These are phyloP conservation scores for Chrysoporthe deuterocubensis DNA, from an alignment of 2,329 filamentous ascomycete species.

Conservation along the genomic window DNA sequence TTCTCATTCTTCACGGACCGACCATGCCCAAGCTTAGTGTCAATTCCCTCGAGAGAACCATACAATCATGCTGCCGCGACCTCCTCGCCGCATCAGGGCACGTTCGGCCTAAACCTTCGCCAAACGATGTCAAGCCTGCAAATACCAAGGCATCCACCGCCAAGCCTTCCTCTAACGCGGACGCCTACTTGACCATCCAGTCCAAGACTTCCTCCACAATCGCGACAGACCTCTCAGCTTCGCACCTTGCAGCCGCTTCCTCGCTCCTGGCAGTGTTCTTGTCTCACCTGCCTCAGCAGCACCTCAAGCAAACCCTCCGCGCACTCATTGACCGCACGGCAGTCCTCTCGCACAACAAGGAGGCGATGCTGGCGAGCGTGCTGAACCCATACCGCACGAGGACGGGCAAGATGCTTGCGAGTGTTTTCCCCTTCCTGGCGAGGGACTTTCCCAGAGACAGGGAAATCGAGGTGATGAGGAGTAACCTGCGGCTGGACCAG, in stretches of 20 bases:
- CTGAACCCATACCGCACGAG: conserved; percentile 74
- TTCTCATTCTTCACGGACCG: conserved; percentile 67
- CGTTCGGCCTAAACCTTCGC: conserved; percentile 19
- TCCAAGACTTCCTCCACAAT: conserved; percentile 32
- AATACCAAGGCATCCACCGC: conserved; percentile 37
- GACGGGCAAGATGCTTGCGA: conserved; percentile 68
- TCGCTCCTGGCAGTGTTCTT: conserved; percentile 67
- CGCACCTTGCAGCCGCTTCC: conserved; percentile 61
- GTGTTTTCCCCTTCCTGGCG: conserved; percentile 79
- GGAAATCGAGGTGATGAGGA: conserved; percentile 72
- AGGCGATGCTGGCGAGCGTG: conserved; percentile 80
- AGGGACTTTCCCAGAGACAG: conserved; percentile 65
- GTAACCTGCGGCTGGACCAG: conserved; percentile 54
- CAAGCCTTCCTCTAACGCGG: conserved; percentile 64
- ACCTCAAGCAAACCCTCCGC: conserved; percentile 72
- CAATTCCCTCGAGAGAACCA: conserved; percentile 62
- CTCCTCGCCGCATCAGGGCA: conserved; percentile 61
- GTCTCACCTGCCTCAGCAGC: conserved; percentile 64
- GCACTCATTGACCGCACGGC: conserved; percentile 80
- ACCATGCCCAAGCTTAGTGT: conserved; percentile 69
- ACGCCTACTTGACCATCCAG: conserved; percentile 66
- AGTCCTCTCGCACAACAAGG: conserved; percentile 69
- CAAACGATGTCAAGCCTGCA: conserved; percentile 32
- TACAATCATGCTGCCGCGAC: conserved; percentile 76
- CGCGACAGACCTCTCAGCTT: conserved; percentile 40